Base-by-base conservation (phyloP, 1,139 yeast genomes). In the Kurtzmaniella quercitrusa region DNA sequence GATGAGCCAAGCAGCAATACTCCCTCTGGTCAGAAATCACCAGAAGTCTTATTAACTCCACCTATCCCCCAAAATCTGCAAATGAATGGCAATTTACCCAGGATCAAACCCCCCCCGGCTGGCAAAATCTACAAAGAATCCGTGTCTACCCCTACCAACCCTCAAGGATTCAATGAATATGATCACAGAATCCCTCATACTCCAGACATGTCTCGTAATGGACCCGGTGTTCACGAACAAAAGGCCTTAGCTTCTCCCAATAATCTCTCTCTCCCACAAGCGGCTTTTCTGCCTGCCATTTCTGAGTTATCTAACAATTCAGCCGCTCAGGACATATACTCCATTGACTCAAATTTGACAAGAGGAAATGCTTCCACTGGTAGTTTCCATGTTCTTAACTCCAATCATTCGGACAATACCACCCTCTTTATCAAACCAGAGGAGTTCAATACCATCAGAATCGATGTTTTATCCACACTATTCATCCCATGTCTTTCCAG, bases 401-500 rank as follows among this genome's bases (percentile, higher is more conserved):
- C 64, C 1, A 60, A 62, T 2, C 57, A 56, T 38, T 46, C 51
- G 10, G 68, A 65, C 19, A 62, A 56, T 10, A 46, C 56, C n/a
- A 41, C 48, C 8, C 61, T 84, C 34, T 80, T 82, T 53, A 77
- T 84, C 29, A 80, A 81, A 51, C 90, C 94, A 1, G 79, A 75
- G 23, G 88, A 83, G 25, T 69, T 88, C 42, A 74, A 77, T 25
- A 81, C 88, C 0, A 77, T 88, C 21, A 64, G 72, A 15, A 76
- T 89, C 4, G 72, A 69, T 17, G 77, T 88, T 4, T 67, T 80
- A 6, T 77, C 82, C 47, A 80, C 88, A 10, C 64, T 87, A 43
- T 75, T 63, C 46, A 65, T 66, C 45, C 31, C 31, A 6, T 11
- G 31, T 27, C 51, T 58, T n/a, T 61, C 65, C 37, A 49, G 52